phyloP scores from a whole-genome alignment of 768 basidiomycete species.

The Leucosporidium yakuticum region DNA sequence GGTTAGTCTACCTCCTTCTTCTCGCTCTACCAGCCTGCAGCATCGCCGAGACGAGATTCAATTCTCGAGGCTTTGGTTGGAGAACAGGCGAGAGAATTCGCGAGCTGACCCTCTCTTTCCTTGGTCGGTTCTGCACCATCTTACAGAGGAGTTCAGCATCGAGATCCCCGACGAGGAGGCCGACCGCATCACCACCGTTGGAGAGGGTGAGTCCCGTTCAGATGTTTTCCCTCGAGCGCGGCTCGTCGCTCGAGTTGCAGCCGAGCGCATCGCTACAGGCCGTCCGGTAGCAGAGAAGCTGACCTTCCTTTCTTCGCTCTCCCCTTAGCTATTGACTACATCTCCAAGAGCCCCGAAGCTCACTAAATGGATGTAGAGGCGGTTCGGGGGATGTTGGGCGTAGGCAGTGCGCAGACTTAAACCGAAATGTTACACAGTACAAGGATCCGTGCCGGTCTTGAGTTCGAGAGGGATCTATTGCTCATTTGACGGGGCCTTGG shows the following conservation, averaged over 20 bases:
- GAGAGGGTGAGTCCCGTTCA: conserved; percentile 61
- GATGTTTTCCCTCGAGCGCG: conserved; percentile 20
- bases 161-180: conserved; percentile 98
- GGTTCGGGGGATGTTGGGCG: not conserved
- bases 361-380: conserved; percentile 33
- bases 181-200: conserved; percentile 84
- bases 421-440: too few species aligned
- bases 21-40: not conserved
- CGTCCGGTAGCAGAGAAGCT: conserved; percentile 12
- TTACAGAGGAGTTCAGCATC: conserved; percentile 78
- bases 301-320: not conserved
- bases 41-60: not conserved
- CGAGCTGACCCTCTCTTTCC: not conserved
- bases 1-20: conserved; percentile 50
- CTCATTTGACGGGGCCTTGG: too few species aligned
- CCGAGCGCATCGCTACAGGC: conserved; percentile 8
- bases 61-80: not conserved
- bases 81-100: not conserved
- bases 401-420: too few species aligned
- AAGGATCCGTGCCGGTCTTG: too few species aligned
- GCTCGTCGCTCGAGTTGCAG: too few species aligned
- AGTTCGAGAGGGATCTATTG: too few species aligned
- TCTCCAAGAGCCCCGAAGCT: conserved; percentile 88
- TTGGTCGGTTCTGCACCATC: not conserved
- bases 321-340: conserved; percentile 79